phyloP scores from a whole-genome alignment of 345 rosid genomes.

The Citrus inodora region DNA sequence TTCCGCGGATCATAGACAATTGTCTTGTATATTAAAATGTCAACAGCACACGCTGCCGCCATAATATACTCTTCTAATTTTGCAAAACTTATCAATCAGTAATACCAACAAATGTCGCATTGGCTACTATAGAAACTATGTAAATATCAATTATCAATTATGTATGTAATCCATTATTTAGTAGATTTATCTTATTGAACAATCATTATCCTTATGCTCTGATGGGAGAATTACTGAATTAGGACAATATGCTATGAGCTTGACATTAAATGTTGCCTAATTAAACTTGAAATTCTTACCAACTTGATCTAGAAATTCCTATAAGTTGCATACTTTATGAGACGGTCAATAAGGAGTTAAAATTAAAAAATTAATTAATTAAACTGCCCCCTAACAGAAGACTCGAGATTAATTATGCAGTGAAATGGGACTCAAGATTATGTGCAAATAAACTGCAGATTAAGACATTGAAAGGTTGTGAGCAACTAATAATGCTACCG shows the following conservation, averaged over 20 bases:
- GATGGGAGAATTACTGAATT: neutral
- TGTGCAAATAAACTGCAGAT: neutral
- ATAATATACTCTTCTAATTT: neutral
- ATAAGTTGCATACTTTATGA: neutral
- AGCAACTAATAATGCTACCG: neutral
- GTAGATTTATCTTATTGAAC: neutral
- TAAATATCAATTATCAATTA: no score
- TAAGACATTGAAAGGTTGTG: conserved; percentile 17
- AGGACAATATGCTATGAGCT: neutral
- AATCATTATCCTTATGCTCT: neutral
- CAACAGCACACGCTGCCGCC: neutral
- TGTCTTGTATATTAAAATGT: neutral
- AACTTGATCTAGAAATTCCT: neutral
- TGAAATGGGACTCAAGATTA: conserved; percentile 10
- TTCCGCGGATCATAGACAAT: neutral
- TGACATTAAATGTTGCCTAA: neutral
- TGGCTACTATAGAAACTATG: no score
- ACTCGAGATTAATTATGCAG: neutral
- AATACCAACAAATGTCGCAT: no score
- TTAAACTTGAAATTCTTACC: neutral
- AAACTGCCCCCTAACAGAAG: neutral
- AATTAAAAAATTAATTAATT: neutral
- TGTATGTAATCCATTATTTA: no score
- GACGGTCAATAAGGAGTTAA: neutral
- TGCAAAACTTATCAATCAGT: no score